Percentiles rank a stretch among this genome's conserved stretches.
Conservation (phyloP, 2,329 filamentous ascomycete genomes). For the Huntiella abstrusa region DNA sequence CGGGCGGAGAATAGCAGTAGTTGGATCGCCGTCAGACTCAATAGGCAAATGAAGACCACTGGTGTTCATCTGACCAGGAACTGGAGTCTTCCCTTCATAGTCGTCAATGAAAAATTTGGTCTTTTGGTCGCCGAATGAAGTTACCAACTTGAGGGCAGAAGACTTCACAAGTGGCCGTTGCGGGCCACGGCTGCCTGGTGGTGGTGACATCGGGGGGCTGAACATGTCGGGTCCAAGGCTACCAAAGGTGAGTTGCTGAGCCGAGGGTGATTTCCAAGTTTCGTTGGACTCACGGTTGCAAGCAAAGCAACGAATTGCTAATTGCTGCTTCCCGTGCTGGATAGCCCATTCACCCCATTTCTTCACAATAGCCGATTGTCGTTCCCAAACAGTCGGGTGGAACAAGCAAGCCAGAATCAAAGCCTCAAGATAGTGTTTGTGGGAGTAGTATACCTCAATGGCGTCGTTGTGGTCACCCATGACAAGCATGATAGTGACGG, state of each 20-base stretch:
- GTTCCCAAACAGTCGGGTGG: slow-evolving; percentile 74
- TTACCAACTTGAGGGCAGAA: slow-evolving; percentile 77
- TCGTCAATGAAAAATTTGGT: slow-evolving; percentile 41
- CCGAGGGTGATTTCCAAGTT: slow-evolving; percentile 73
- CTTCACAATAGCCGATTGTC: slow-evolving; percentile 69
- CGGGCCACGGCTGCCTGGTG: slow-evolving; percentile 20
- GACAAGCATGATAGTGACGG: slow-evolving; percentile 80
- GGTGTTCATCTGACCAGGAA: slow-evolving; percentile 17
- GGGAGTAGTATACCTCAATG: slow-evolving; percentile 88
- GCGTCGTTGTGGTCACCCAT: slow-evolving; percentile 87
- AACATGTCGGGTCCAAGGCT: slow-evolving; percentile 36
- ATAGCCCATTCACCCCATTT: slow-evolving; percentile 93
- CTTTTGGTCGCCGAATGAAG: slow-evolving; percentile 57
- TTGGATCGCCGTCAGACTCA: slow-evolving; percentile 37
- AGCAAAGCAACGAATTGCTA: slow-evolving; percentile 84
- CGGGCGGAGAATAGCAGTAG: slow-evolving; percentile 49
- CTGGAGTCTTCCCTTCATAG: slow-evolving; percentile 48
- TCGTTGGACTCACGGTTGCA: slow-evolving; percentile 73
- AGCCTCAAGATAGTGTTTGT: slow-evolving; percentile 82
- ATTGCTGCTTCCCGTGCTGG: slow-evolving; percentile 66
- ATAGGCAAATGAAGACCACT: slow-evolving; percentile 48
- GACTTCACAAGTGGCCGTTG: slow-evolving; percentile 32
- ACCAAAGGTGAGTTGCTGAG: slow-evolving; percentile 40
- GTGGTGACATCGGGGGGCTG: slow-evolving; percentile 54
- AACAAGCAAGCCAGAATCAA: slow-evolving; percentile 70